Conservation (phyloP, 345 rosid species). For the Aurinia saxatilis region DNA sequence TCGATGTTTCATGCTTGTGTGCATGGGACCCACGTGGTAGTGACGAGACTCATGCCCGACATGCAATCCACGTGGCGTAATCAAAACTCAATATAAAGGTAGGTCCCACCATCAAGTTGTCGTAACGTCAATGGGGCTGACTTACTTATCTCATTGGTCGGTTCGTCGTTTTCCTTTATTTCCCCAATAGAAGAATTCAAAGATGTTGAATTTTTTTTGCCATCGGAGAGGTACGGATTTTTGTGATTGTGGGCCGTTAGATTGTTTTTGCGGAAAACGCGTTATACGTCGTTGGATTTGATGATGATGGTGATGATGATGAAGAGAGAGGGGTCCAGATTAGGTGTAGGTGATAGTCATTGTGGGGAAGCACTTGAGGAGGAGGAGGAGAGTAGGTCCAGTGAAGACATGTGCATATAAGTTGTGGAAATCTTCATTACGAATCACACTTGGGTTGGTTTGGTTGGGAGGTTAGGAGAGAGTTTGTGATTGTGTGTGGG, state of each 20-base stretch:
- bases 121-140: slow-evolving; percentile 15
- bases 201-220: slow-evolving; percentile 4
- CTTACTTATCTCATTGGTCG: slow-evolving; percentile 23
- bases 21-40: slow-evolving; percentile 25
- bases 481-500: slow-evolving; percentile 26
- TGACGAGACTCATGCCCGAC: slow-evolving; percentile 34
- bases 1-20: background rate
- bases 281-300: slow-evolving; percentile 8
- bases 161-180: slow-evolving; percentile 29
- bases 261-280: background rate
- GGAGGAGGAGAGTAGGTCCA: slow-evolving; percentile 30
- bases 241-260: slow-evolving; percentile 16
- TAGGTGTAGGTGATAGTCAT: slow-evolving; percentile 32
- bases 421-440: slow-evolving; percentile 19
- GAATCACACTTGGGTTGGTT: slow-evolving; percentile 25
- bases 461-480: slow-evolving; percentile 31
- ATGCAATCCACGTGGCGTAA: slow-evolving; percentile 25
- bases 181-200: slow-evolving; percentile 4
- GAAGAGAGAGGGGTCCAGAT: slow-evolving; percentile 24
- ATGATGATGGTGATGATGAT: slow-evolving; percentile 13
- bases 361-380: slow-evolving; percentile 29
- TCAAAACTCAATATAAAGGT: background rate
- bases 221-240: slow-evolving; percentile 16
- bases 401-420: slow-evolving; percentile 28
- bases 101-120: slow-evolving; percentile 16